Evolutionary conservation across 352 stramenopile genomes (phyloP), one percentile per base, ranked within the genome.

Genomic region (Proteromonas lacertae): DNA sequence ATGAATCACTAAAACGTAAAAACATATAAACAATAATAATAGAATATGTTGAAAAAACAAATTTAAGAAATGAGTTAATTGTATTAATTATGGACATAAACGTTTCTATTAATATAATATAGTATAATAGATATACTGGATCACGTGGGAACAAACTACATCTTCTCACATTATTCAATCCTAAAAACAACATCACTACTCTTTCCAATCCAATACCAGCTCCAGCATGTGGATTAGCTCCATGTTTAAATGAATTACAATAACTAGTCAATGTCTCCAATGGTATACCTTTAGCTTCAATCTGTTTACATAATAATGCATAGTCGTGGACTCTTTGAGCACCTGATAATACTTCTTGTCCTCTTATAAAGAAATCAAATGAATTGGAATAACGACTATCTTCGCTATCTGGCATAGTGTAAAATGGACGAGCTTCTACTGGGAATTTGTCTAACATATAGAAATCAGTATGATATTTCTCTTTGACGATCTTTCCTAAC

Each of bases 391-490:
- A 39, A n/a, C 32, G 41, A 9, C 52, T 44, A 63, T 96, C 71
- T 18, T 71, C 69, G 33, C 81, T 77, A 59, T 90, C 72, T 8
- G 83, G 84, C 87, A 99, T 99, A 34, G 83, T 96, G 66, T 99
- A 99, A 58, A 99, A 99, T 39, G 87, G 84, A 54, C 87, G 69
- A 44, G 93, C 78, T 18, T 63, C 50, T n/a, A 94, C 51, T 22
- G 87, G 87, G 62, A 93, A 99, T 64, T 95, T 93, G 70, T 99
- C 83, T 55, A 99, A 72, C 40, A 99, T 93, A 64, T 92, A 99
- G 52, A 96, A 97, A 59, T 99, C 87, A 42, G 82, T 95, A 36
- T 73, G 69, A 52, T 93, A 99, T 63, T 96, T 96, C 36, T 83
- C 71, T 51, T 83, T 84, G 24, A 92, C 72, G 29, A 87, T 61